Evolutionary conservation across 192 early-diverging fungal species (phyloP).

Genomic region (Podila verticillata): DNA sequence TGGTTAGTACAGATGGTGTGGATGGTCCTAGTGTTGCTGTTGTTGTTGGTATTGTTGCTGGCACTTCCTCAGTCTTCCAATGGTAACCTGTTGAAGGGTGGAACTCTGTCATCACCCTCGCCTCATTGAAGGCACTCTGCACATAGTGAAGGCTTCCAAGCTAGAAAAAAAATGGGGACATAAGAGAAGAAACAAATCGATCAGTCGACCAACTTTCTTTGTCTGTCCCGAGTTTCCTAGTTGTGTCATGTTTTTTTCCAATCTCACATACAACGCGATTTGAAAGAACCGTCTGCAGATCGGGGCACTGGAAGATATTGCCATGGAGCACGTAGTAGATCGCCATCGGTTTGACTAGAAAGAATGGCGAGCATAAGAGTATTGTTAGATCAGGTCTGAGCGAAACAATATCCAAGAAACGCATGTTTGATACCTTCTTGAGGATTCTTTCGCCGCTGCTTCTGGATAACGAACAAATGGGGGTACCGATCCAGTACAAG

Average conservation of each 20-base stretch:
- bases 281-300: slow-evolving; percentile 73
- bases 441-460: slow-evolving; percentile 68
- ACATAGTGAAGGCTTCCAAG: slow-evolving; percentile 62
- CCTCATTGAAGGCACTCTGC: slow-evolving; percentile 66
- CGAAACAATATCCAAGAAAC: background rate
- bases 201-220: background rate
- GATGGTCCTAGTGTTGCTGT: background rate
- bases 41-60: too few relatives aligned
- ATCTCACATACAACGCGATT: slow-evolving; percentile 67
- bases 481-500: slow-evolving; percentile 74
- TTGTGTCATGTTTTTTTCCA: background rate
- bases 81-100: slow-evolving; percentile 67
- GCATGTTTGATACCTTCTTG: slow-evolving; percentile 64
- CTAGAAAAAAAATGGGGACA: slow-evolving; percentile 24
- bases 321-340: slow-evolving; percentile 77
- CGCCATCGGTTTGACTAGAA: slow-evolving; percentile 61
- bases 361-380: background rate
- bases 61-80: slow-evolving; percentile 50
- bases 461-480: slow-evolving; percentile 75
- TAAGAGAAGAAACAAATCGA: background rate
- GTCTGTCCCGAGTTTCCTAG: background rate
- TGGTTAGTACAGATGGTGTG: background rate
- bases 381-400: background rate
- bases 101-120: slow-evolving; percentile 61
- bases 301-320: slow-evolving; percentile 79